Percentiles rank a stretch among this genome's conserved stretches.
These are phyloP conservation scores for Globisporangium camurandrum DNA, from an alignment of 352 stramenopile genomes.

Conservation along the genomic window DNA sequence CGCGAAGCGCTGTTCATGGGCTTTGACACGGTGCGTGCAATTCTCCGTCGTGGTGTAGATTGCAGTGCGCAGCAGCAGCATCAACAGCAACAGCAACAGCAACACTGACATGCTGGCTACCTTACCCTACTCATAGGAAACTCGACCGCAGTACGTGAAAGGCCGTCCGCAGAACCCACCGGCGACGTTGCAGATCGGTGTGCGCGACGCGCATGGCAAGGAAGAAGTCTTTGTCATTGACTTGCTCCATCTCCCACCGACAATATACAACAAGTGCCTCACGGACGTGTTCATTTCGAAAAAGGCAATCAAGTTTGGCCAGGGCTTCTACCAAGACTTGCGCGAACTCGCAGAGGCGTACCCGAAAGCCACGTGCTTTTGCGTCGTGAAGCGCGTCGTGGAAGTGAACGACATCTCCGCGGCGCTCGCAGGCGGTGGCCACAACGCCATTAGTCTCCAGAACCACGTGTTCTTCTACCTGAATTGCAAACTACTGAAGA, in stretches of 20 bases:
- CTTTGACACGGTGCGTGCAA: constrained; percentile 54
- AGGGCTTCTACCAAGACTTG: constrained; percentile 55
- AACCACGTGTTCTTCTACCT: constrained; percentile 75
- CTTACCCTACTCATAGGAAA: constrained; percentile 11
- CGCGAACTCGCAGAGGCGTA: constrained; percentile 55
- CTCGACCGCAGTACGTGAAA: constrained; percentile 43
- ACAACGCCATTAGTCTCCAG: constrained; percentile 61
- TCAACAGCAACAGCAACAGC: no score
- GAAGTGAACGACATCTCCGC: constrained; percentile 76
- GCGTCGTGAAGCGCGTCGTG: constrained; percentile 49
- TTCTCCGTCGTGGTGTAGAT: no score
- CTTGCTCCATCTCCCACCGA: constrained; percentile 40
- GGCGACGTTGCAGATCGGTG: constrained; percentile 60
- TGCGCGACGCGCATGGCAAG: constrained; percentile 33
- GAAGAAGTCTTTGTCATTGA: constrained; percentile 76
- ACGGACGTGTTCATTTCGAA: constrained; percentile 56
- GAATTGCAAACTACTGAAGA: constrained; percentile 58
- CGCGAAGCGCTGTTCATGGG: constrained; percentile 44
- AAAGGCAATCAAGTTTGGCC: constrained; percentile 57
- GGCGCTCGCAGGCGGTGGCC: constrained; percentile 24
- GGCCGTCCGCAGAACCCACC: constrained; percentile 27
- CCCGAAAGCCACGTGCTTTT: constrained; percentile 61
- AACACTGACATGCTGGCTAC: no score
- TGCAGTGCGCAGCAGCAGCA: no score
- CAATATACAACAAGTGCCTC: constrained; percentile 54